Conservation (phyloP, 2,329 filamentous ascomycete species). For the Claviceps cyperi region DNA sequence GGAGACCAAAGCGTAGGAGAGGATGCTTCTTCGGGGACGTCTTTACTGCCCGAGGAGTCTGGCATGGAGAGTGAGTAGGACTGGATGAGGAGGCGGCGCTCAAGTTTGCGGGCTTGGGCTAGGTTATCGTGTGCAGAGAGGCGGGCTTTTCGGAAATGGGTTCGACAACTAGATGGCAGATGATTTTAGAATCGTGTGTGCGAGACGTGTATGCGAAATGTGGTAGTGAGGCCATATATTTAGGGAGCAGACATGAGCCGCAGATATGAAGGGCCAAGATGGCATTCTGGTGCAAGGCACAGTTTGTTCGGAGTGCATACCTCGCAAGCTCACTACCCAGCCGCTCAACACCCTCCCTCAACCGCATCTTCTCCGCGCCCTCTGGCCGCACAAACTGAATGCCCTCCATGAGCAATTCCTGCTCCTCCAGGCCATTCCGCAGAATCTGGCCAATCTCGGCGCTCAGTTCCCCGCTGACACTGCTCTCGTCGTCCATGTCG, state of each 20-base stretch:
- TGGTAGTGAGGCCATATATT: no score
- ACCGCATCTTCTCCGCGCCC: slow-evolving; percentile 45
- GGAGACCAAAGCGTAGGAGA: slow-evolving; percentile 10
- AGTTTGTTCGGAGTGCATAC: slow-evolving; percentile 28
- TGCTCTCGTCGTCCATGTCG: slow-evolving; percentile 31
- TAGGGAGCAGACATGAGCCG: no score
- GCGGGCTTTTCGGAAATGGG: slow-evolving; percentile 69
- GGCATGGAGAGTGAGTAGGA: slow-evolving; percentile 36
- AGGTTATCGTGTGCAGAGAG: slow-evolving; percentile 63
- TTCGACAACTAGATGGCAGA: slow-evolving; percentile 32
- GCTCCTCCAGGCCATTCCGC: slow-evolving; percentile 67
- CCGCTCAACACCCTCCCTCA: slow-evolving; percentile 52
- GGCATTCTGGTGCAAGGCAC: no score
- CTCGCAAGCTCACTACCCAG: slow-evolving; percentile 56
- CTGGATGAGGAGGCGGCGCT: slow-evolving; percentile 62
- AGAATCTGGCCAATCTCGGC: slow-evolving; percentile 68
- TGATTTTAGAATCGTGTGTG: not conserved
- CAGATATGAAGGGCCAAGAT: no score
- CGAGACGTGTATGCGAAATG: no score
- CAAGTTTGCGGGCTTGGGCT: slow-evolving; percentile 56
- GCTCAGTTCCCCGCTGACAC: slow-evolving; percentile 55
- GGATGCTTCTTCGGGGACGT: slow-evolving; percentile 10
- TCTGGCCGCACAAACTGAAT: slow-evolving; percentile 49
- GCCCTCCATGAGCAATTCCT: slow-evolving; percentile 69
- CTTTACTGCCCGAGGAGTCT: slow-evolving; percentile 11